These are phyloP conservation scores for Ceratopteris richardii DNA, from an alignment of 75 land plant species.

Conservation along the genomic window DNA sequence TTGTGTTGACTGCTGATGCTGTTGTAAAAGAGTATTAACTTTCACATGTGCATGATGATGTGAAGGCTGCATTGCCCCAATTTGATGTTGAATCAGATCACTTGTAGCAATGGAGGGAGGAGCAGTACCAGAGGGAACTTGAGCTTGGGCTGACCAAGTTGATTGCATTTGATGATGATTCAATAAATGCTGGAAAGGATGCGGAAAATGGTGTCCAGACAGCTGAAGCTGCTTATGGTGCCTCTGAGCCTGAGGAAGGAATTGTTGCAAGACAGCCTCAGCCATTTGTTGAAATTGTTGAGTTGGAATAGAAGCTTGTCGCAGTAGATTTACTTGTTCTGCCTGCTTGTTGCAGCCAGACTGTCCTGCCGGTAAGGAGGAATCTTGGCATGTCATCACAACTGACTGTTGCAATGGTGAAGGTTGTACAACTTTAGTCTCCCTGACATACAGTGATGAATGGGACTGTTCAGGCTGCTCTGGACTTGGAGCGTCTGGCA, in stretches of 20 bases:
- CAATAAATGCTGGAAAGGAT: slow-evolving; percentile 6
- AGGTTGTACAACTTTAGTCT: too few relatives aligned
- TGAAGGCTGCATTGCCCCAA: neutral
- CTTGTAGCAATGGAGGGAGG: neutral
- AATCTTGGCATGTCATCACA: neutral
- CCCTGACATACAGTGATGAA: too few relatives aligned
- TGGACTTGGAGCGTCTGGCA: neutral
- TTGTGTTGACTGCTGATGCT: slow-evolving; percentile 7
- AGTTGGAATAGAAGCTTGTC: slow-evolving; percentile 9
- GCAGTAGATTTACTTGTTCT: neutral
- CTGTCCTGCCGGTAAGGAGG: neutral
- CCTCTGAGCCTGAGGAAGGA: slow-evolving; percentile 12
- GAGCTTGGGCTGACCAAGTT: neutral
- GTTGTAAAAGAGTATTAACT: slow-evolving; percentile 8
- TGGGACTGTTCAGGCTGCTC: too few relatives aligned
- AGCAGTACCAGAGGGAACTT: too few relatives aligned
- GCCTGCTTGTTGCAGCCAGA: too few relatives aligned
- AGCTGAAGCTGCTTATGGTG: slow-evolving; percentile 10
- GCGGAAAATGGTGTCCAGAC: neutral
- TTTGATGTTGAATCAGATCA: neutral
- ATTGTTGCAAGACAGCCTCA: slow-evolving; percentile 2
- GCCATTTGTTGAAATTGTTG: neutral
- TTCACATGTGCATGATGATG: too few relatives aligned
- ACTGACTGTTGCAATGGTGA: too few relatives aligned
- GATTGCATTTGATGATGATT: slow-evolving; percentile 2